Percentiles rank a stretch among this genome's conserved stretches.
Evolutionary conservation across 2,329 filamentous ascomycete genomes (phyloP).

Genomic region (Diaporthe amygdali): DNA sequence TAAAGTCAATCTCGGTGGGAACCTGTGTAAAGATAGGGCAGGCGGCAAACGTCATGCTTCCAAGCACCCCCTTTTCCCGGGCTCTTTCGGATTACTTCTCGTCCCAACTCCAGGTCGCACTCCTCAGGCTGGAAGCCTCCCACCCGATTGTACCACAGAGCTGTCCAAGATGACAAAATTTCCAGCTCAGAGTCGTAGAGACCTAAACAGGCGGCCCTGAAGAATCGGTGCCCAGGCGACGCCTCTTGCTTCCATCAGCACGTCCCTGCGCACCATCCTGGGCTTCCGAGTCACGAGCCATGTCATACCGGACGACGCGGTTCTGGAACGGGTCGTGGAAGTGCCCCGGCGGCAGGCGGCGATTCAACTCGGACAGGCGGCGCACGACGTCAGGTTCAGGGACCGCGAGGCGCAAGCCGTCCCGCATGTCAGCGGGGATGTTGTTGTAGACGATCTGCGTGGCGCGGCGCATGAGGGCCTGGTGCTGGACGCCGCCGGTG

Average conservation of each 20-base stretch:
- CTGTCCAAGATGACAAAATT: background rate
- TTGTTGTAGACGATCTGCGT: background rate
- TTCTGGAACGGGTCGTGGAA: conserved; percentile 12
- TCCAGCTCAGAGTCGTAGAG: background rate
- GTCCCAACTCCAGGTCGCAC: too few relatives aligned
- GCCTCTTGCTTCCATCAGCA: background rate
- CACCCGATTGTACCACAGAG: too few relatives aligned
- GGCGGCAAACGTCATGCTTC: too few relatives aligned
- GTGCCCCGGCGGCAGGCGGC: conserved; percentile 18
- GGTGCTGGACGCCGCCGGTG: background rate
- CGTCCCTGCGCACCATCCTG: background rate
- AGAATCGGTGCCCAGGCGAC: background rate
- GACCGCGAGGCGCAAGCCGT: background rate
- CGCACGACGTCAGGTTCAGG: background rate
- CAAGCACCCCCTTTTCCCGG: too few relatives aligned
- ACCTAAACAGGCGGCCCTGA: background rate
- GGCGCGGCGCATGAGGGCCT: background rate
- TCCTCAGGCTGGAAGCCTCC: too few relatives aligned
- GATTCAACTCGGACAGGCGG: conserved; percentile 29
- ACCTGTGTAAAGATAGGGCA: too few relatives aligned
- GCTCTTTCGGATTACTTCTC: too few relatives aligned
- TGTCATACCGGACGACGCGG: background rate
- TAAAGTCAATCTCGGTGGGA: background rate
- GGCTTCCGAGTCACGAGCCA: background rate
- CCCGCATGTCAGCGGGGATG: background rate